A percentile compares a stretch with the other conserved stretches of the same genome.
phyloP scores from a whole-genome alignment of 371 early-diverging fungal genomes.

The Batrachochytrium dendrobatidis region DNA sequence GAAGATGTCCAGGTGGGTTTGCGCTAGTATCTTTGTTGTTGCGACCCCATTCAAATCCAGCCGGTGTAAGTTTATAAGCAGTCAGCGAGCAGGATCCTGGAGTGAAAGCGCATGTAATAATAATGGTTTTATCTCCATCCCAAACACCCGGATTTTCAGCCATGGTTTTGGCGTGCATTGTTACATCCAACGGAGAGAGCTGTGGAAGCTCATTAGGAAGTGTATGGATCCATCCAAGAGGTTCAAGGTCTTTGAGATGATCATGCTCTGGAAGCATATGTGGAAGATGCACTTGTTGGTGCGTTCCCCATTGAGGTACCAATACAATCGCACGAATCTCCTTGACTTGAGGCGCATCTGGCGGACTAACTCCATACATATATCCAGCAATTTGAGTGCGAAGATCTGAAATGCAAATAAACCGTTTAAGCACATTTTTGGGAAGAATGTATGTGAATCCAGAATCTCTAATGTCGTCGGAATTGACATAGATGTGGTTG shows the following conservation, averaged over 20 bases:
- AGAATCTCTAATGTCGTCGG: constrained; percentile 88
- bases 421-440: constrained; percentile 91
- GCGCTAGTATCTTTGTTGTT: constrained; percentile 45
- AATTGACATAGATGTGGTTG: constrained; percentile 90
- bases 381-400: constrained; percentile 94
- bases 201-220: constrained; percentile 91
- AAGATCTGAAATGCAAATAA: constrained; percentile 91
- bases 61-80: constrained; percentile 89
- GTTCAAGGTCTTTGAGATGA: constrained; percentile 79
- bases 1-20: constrained; percentile 81
- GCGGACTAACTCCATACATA: constrained; percentile 89
- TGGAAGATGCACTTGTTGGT: constrained; percentile 86
- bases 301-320: constrained; percentile 97
- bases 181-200: constrained; percentile 85
- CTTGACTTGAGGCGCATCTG: constrained; percentile 90
- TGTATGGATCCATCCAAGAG: constrained; percentile 97
- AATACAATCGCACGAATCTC: constrained; percentile 91
- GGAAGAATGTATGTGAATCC: constrained; percentile 94
- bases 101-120: constrained; percentile 90
- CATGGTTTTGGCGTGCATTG: constrained; percentile 80
- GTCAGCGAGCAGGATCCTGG: constrained; percentile 95
- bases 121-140: constrained; percentile 91
- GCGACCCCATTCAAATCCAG: constrained; percentile 94
- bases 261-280: constrained; percentile 83
- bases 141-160: constrained; percentile 74